Base-by-base conservation (phyloP, 257 asterid genomes). In the Misopates orontium region DNA sequence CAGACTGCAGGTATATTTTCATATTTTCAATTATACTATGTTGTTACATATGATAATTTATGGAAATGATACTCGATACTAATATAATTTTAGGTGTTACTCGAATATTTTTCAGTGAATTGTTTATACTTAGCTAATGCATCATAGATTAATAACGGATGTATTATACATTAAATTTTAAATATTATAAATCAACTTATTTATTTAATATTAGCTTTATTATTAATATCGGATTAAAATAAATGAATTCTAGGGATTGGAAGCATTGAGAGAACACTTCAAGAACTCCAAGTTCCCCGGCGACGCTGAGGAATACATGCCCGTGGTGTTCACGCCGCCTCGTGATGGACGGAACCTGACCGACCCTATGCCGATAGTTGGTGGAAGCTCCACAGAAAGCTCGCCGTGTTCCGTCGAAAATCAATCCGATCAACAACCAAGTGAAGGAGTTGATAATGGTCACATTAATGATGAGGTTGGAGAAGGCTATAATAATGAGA, bases 221-320 rank as follows among this genome's bases (percentile, higher is more conserved):
- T n/a, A n/a, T n/a, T n/a, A n/a, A n/a, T n/a, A n/a, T n/a, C n/a
- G 10, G 8, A 3, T 1, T 36, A 36, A 36, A 13, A 45, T 45
- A 20, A 21, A 59, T 60, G 21, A 40, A 39, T 16, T 36, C 13
- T 21, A 70, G 98, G 99, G 99, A 14, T 47, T 90, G 28, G 99
- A 94, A 56, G 91, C 97, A 10, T 52, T 94, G 73, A 83, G 86
- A 60, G 98, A 90, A 32, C 99, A 94, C 62, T 94, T 94, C 93
- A 94, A 86, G 86, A 94, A 79, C 77, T 94, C 99, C 4, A 94
- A 88, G 81, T 94, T 94, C 82, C 99, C 96, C 4, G 80, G 81
- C 8, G 89, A 88, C 0, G 83, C 89, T 1, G 96, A 90, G 62
- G 96, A 86, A 72, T 85, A 84, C 82, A 86, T 88, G 96, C 99